Base-by-base conservation (phyloP, 2,329 filamentous ascomycete species). In the Falciphora oryzae region DNA sequence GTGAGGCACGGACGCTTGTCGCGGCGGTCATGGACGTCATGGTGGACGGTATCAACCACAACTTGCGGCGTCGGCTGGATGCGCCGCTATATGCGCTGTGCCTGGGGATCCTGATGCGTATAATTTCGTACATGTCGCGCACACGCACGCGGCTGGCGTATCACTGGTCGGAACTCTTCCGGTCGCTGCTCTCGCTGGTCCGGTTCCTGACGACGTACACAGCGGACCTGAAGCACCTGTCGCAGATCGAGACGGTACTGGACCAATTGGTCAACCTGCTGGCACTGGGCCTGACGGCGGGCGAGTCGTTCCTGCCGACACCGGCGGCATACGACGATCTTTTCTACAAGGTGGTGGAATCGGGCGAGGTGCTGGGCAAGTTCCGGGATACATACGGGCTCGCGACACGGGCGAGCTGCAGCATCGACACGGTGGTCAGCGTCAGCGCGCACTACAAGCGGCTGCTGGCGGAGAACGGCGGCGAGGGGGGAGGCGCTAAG, bases 341-440 rank as follows among this genome's bases (percentile, higher is more conserved):
- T 0, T 98, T 99, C 78, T 99, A 99, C 85, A 99, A 99, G 78
- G 85, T 98, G 2, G 93, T 98, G 31, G 95, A 99, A 76, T 91
- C 89, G 2, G 92, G 93, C 14, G 92, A 96, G 61, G 84, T 92
- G 16, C 83, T 98, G 28, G 79, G 83, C 38, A 92, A 91, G 72
- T 97, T 98, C 78, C 87, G 92, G 57, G 87, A 93, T 67, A 89
- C 85, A 13, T 98, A 95, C 75, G 78, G 79, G 5, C 76, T 89
- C 22, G 79, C 78, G 2, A 84, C 82, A 66, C 77, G 85, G 59
- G 77, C 81, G 28, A 85, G 83, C 59, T 90, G 84, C 77, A 91
- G 91, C 3, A 95, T 97, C 71, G 89, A 92, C 61, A 96, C 91
- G 0, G 82, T 97, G 35, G 88, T 97, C 65, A 91, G 84, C 66